Percentiles rank a stretch among this genome's conserved stretches.
Conservation (phyloP, 331 rosid genomes). For the Acacia concinna region DNA sequence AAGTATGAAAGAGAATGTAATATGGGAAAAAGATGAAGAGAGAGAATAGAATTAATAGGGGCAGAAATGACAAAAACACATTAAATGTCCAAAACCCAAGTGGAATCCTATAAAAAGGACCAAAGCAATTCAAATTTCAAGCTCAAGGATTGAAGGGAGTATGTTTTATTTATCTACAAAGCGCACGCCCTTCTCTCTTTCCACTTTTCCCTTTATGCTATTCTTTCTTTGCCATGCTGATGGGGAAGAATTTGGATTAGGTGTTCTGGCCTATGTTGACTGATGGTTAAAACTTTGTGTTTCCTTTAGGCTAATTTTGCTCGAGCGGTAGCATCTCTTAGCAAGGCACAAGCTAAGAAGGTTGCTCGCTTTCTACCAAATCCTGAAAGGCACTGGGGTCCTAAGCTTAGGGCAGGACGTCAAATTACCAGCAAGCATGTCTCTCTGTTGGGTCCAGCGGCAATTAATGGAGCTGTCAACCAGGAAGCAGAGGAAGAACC, state of each 20-base stretch:
- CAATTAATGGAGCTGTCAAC: conserved; percentile 60
- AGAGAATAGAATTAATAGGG: too few relatives aligned
- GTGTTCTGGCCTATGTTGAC: neutral
- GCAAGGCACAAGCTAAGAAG: conserved; percentile 94
- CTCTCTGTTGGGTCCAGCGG: conserved; percentile 82
- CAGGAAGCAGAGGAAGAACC: conserved; percentile 61
- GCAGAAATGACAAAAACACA: too few relatives aligned
- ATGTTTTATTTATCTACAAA: neutral
- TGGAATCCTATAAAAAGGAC: too few relatives aligned
- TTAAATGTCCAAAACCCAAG: too few relatives aligned
- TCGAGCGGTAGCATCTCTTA: conserved; percentile 83
- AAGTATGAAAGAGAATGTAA: too few relatives aligned
- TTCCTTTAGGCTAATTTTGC: conserved; percentile 77
- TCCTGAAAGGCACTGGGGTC: conserved; percentile 98
- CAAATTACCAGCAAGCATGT: conserved; percentile 81
- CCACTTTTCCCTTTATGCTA: neutral
- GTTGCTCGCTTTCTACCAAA: conserved; percentile 91
- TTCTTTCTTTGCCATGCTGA: neutral
- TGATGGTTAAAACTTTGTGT: neutral
- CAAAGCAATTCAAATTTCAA: too few relatives aligned
- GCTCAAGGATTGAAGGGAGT: too few relatives aligned
- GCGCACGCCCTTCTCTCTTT: neutral
- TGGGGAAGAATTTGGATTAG: neutral
- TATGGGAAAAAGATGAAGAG: too few relatives aligned
- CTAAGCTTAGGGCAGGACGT: conserved; percentile 95